Evolutionary conservation across 768 basidiomycete genomes (phyloP).

Genomic region (Naganishia kalamii): DNA sequence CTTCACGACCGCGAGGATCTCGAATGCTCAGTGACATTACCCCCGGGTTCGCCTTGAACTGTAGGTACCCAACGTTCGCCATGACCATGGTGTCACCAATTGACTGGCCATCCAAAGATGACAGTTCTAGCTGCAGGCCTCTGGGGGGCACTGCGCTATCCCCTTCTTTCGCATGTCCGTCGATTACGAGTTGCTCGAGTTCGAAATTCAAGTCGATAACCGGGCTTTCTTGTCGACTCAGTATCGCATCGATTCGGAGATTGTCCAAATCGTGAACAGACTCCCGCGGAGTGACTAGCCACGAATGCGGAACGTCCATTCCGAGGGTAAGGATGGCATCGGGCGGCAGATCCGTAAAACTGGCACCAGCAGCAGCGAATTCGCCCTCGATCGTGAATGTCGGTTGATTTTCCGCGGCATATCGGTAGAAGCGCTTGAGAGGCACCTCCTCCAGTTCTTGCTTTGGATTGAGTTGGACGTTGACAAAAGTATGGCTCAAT

Average conservation of each 20-base stretch:
- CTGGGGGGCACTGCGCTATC: constrained; percentile 65
- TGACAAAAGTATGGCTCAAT: constrained; percentile 51
- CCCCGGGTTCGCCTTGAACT: constrained; percentile 89
- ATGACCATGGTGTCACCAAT: constrained; percentile 87
- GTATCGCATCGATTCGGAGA: constrained; percentile 72
- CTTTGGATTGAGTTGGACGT: constrained; percentile 73
- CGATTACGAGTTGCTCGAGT: constrained; percentile 84
- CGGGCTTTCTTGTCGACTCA: constrained; percentile 1
- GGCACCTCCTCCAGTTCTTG: constrained; percentile 66
- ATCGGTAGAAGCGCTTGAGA: constrained; percentile 86
- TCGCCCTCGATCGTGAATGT: constrained; percentile 68
- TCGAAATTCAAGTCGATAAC: constrained; percentile 54
- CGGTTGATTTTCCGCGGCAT: constrained; percentile 57
- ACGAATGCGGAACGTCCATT: constrained; percentile 82
- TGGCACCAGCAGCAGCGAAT: constrained; percentile 52
- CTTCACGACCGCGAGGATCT: constrained; percentile 68
- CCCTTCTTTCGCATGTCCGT: constrained; percentile 83
- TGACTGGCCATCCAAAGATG: constrained; percentile 45
- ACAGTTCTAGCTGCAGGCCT: constrained; percentile 82
- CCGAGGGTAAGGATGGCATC: constrained; percentile 90
- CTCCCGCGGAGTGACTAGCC: constrained; percentile 86
- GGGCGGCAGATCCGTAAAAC: constrained; percentile 67
- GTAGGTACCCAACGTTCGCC: constrained; percentile 90
- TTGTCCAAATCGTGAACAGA: constrained; percentile 93
- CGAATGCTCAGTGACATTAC: constrained; percentile 77